These are phyloP conservation scores for Colletotrichum falcatum DNA, from an alignment of 2,329 filamentous ascomycete species.

Conservation along the genomic window DNA sequence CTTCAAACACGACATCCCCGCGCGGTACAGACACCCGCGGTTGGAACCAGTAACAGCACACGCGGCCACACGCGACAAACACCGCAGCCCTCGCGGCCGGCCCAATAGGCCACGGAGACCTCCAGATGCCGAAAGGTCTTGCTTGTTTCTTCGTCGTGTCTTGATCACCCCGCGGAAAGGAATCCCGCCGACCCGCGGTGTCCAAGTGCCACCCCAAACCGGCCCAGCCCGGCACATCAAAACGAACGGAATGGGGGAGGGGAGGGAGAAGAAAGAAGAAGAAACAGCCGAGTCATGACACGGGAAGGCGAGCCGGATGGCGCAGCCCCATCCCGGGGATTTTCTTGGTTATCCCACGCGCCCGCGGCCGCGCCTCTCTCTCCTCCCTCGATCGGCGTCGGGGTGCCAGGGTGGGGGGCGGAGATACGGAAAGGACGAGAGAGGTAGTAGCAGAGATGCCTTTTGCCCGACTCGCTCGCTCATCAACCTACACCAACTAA, in stretches of 20 bases:
- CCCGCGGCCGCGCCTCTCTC: not conserved
- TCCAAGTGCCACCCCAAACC: not conserved
- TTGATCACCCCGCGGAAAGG: not conserved
- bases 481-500: no score
- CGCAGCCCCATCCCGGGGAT: not conserved
- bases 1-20: not conserved
- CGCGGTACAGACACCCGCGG: not conserved
- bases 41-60: not conserved
- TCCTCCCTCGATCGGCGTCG: constrained; percentile 15
- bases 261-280: not conserved
- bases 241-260: constrained; percentile 1
- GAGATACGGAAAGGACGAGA: not conserved
- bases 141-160: not conserved
- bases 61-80: not conserved
- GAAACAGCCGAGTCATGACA: not conserved
- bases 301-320: not conserved
- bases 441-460: no score
- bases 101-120: not conserved
- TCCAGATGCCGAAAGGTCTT: not conserved
- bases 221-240: constrained; percentile 10
- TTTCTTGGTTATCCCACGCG: no score
- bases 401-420: not conserved
- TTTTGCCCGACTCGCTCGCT: no score
- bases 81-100: not conserved
- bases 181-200: not conserved